Conservation (phyloP, 257 asterid genomes). For the Cordia subcordata region DNA sequence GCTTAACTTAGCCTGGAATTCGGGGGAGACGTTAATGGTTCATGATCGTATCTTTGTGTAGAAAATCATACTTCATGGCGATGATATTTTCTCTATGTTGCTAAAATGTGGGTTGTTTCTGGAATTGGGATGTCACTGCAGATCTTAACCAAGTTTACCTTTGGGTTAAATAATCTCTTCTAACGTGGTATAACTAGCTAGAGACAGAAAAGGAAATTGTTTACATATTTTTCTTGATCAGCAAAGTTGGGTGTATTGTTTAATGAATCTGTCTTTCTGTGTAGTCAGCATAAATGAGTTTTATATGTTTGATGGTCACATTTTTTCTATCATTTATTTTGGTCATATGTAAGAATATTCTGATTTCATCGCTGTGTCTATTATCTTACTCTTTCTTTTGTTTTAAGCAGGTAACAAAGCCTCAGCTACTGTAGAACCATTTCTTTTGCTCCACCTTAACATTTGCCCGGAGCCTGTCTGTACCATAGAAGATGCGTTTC, state of each 20-base stretch:
- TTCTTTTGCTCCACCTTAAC: conserved; percentile 80
- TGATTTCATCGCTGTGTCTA: neutral
- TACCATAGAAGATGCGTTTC: conserved; percentile 74
- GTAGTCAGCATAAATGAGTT: neutral
- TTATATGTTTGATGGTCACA: neutral
- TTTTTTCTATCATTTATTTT: neutral
- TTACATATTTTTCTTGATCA: neutral
- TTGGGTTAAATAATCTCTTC: too few species aligned
- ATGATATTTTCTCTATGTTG: too few species aligned
- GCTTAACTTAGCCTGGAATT: too few species aligned
- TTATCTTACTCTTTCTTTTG: neutral
- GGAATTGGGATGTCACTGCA: too few species aligned
- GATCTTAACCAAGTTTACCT: too few species aligned
- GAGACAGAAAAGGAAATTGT: neutral
- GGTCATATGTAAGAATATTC: neutral
- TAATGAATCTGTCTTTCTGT: neutral
- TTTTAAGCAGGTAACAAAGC: conserved; percentile 55
- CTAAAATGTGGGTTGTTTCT: too few species aligned
- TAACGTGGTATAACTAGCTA: too few species aligned
- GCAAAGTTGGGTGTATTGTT: neutral
- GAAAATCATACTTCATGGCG: too few species aligned
- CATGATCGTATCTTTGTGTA: too few species aligned
- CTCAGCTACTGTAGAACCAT: conserved; percentile 81
- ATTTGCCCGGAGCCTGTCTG: conserved; percentile 61
- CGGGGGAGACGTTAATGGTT: too few species aligned